Percentiles rank a stretch among this genome's conserved stretches.
phyloP scores from a whole-genome alignment of 768 basidiomycete genomes.

The Harrya chromipes region DNA sequence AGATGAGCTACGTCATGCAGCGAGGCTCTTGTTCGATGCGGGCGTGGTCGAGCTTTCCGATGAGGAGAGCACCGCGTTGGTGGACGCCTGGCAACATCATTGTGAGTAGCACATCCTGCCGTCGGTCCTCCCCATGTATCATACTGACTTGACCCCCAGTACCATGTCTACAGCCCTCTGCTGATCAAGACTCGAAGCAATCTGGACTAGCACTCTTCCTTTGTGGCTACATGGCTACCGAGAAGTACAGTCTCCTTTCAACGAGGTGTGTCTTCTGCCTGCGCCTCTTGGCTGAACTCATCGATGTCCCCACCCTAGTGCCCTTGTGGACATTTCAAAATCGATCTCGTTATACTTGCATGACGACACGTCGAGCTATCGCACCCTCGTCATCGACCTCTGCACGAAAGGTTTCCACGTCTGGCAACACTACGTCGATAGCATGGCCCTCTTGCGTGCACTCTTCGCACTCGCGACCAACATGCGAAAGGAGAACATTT shows the following conservation, averaged over 20 bases:
- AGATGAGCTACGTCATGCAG: conserved; percentile 78
- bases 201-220: conserved; percentile 75
- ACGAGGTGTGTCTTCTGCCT: conserved; percentile 47
- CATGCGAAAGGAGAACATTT: conserved; percentile 64
- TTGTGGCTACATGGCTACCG: conserved; percentile 78
- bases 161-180: conserved; percentile 58
- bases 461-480: conserved; percentile 80
- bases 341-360: conserved; percentile 78
- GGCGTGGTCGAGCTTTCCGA: conserved; percentile 66
- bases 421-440: conserved; percentile 93
- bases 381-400: conserved; percentile 80
- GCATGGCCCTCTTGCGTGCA: conserved; percentile 81
- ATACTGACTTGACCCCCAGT: conserved; percentile 38
- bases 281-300: neutral
- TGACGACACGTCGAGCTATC: conserved; percentile 62
- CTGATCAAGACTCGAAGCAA: conserved; percentile 52
- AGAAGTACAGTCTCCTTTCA: conserved; percentile 74
- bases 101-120: conserved; percentile 38
- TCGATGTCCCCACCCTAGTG: conserved; percentile 39
- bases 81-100: conserved; percentile 63
- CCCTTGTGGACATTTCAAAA: conserved; percentile 79
- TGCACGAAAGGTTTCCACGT: conserved; percentile 89
- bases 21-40: conserved; percentile 76
- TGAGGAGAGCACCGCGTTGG: conserved; percentile 53
- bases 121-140: neutral